phyloP scores from a whole-genome alignment of 164 flowering plant genomes.

The Chimonanthus salicifolius region DNA sequence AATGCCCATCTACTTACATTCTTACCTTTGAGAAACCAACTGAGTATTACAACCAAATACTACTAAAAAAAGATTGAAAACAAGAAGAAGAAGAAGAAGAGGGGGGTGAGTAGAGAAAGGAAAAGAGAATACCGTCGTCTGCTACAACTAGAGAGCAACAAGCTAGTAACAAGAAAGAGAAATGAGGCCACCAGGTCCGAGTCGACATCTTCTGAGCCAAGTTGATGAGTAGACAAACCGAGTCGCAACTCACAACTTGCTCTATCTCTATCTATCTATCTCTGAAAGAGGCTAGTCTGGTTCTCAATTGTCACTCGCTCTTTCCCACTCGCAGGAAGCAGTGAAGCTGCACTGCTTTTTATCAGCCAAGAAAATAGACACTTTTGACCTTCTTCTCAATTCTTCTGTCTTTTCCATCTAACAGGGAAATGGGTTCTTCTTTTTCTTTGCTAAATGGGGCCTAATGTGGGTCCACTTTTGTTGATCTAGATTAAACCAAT shows the following conservation, averaged over 20 bases:
- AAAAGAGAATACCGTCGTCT: conserved; percentile 1
- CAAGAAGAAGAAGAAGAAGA: neutral
- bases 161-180: neutral
- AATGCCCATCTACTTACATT: neutral
- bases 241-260: neutral
- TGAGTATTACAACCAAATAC: too few species aligned
- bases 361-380: neutral
- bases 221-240: neutral
- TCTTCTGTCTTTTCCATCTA: neutral
- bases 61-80: too few species aligned
- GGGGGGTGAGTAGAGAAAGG: neutral
- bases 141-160: neutral
- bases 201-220: conserved; percentile 6
- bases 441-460: too few species aligned
- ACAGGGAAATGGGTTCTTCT: neutral
- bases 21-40: neutral
- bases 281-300: neutral
- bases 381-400: neutral
- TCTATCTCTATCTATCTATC: neutral
- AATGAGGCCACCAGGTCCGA: neutral
- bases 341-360: too few species aligned
- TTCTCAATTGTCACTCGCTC: too few species aligned
- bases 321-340: too few species aligned
- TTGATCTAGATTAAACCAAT: too few species aligned
- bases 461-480: too few species aligned